Percentiles rank a stretch among this genome's conserved stretches.
Evolutionary conservation across 495 filamentous ascomycete genomes (phyloP).

Genomic region (Chaetomium cochliodes): DNA sequence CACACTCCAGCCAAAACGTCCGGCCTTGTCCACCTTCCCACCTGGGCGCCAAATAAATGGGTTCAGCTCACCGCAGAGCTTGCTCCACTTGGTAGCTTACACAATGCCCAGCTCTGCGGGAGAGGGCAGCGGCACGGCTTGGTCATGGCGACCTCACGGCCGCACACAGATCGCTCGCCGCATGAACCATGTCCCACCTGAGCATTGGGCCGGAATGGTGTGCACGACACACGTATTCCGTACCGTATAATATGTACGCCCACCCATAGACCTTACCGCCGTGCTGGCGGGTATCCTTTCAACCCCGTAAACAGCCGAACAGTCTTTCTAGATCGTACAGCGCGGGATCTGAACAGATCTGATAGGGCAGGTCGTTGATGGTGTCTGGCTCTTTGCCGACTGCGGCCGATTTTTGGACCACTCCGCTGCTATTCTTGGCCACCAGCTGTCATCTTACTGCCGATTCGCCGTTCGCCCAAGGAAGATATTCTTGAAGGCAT

Average conservation of each 20-base stretch:
- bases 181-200: conserved; percentile 21
- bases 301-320: background rate
- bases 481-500: background rate
- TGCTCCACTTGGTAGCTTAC: background rate
- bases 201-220: background rate
- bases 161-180: conserved; percentile 18
- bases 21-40: conserved; percentile 4
- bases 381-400: background rate
- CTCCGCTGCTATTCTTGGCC: conserved; percentile 20
- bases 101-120: background rate
- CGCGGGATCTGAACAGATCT: conserved; percentile 13
- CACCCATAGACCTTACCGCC: conserved; percentile 11
- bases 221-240: background rate
- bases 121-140: background rate
- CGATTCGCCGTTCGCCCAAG: background rate
- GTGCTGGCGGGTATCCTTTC: background rate
- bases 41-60: conserved; percentile 10
- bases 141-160: conserved; percentile 2
- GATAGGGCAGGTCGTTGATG: conserved; percentile 11
- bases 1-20: background rate
- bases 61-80: conserved; percentile 4
- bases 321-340: background rate
- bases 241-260: background rate
- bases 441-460: conserved; percentile 3
- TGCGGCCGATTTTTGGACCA: conserved; percentile 11